Conservation (phyloP, 2,329 filamentous ascomycete species). For the Rutstroemia sp. region DNA sequence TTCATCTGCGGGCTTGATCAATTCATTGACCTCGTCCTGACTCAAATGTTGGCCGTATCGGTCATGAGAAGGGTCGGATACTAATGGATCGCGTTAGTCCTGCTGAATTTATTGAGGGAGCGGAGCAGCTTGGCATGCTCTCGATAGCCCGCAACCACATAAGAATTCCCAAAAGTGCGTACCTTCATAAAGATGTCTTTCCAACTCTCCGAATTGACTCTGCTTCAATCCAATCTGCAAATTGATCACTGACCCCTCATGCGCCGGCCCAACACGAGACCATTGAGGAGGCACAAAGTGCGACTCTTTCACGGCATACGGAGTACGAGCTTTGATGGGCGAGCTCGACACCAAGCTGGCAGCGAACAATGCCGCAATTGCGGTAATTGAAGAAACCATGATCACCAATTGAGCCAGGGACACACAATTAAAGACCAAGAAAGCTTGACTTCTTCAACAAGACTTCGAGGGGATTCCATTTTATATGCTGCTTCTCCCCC, state of each 20-base stretch:
- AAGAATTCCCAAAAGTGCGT: neutral
- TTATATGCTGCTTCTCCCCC: neutral
- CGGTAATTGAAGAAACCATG: conserved; percentile 6
- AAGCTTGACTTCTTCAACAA: neutral
- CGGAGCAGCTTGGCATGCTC: neutral
- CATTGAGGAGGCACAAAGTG: conserved; percentile 7
- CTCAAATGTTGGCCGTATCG: conserved; percentile 50
- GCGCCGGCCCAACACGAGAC: conserved; percentile 6
- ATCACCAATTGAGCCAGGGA: neutral
- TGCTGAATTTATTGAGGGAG: neutral
- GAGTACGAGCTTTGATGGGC: conserved; percentile 9
- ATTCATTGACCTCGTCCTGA: conserved; percentile 41
- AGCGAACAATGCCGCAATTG: neutral
- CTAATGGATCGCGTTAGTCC: conserved; percentile 20
- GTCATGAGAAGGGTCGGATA: conserved; percentile 44
- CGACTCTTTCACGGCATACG: conserved; percentile 11
- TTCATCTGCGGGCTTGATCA: conserved; percentile 45
- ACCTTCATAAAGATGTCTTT: conserved; percentile 11
- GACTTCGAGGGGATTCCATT: neutral
- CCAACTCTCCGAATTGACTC: conserved; percentile 9
- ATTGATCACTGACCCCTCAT: neutral
- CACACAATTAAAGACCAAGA: neutral
- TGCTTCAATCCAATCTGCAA: conserved; percentile 11
- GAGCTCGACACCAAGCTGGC: conserved; percentile 3
- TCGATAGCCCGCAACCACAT: neutral